Conservation (phyloP, 768 basidiomycete genomes). For the Mycena olivaceomarginata region DNA sequence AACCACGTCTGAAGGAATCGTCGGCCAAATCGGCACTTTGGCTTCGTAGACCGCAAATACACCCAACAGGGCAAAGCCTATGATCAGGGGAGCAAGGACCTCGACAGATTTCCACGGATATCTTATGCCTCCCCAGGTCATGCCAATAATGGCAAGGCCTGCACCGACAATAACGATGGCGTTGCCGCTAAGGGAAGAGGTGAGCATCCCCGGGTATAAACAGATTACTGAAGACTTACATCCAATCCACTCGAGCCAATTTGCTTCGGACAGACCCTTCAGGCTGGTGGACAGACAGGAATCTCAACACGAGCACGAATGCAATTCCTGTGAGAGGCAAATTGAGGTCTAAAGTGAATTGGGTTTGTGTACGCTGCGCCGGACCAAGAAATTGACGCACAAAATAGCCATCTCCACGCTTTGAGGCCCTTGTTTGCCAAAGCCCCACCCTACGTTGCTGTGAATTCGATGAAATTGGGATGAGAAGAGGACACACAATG, state of each 20-base stretch:
- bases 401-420: constrained; percentile 56
- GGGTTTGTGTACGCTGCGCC: background rate
- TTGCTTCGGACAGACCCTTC: constrained; percentile 51
- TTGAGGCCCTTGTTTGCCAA: constrained; percentile 45
- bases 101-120: constrained; percentile 61
- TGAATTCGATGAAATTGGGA: background rate
- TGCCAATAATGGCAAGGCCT: constrained; percentile 55
- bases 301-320: constrained; percentile 43
- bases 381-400: constrained; percentile 37
- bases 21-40: constrained; percentile 43
- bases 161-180: constrained; percentile 55
- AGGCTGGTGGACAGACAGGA: constrained; percentile 52
- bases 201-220: constrained; percentile 11
- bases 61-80: constrained; percentile 58
- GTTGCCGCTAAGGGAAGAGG: constrained; percentile 58
- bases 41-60: constrained; percentile 54
- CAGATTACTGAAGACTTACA: constrained; percentile 46
- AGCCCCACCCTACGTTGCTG: constrained; percentile 40
- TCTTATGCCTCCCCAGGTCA: constrained; percentile 63
- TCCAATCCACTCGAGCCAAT: constrained; percentile 59
- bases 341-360: constrained; percentile 53
- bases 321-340: constrained; percentile 54
- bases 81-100: constrained; percentile 62
- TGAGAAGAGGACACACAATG: constrained; percentile 26
- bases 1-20: constrained; percentile 55